Conservation (phyloP, 306 rosid species). For the Acacia acuminata region DNA sequence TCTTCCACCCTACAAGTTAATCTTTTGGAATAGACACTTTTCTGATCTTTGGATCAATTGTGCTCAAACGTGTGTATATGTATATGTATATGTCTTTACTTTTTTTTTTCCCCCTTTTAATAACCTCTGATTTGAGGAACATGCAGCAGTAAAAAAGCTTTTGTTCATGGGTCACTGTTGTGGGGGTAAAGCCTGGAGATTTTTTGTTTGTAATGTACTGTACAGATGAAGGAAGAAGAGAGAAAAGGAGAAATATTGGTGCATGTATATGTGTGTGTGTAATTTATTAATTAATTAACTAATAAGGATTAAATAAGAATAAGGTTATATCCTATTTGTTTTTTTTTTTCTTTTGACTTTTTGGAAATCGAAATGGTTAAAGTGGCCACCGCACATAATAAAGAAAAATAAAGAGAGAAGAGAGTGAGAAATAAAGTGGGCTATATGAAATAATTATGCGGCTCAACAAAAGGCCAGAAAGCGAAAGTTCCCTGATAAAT, state of each 20-base stretch:
- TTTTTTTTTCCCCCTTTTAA: background rate
- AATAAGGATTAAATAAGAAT: background rate
- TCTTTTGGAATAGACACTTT: background rate
- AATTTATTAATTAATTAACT: background rate
- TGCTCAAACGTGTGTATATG: too few species aligned
- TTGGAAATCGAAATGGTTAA: conserved; percentile 38
- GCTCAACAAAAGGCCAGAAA: conserved; percentile 60
- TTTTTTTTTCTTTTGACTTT: conserved; percentile 38
- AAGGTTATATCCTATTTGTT: conserved; percentile 16
- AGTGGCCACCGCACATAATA: conserved; percentile 34
- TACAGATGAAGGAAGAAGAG: background rate
- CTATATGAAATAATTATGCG: conserved; percentile 55
- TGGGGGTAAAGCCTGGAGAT: background rate
- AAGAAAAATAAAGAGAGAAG: conserved; percentile 13
- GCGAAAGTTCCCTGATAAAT: conserved; percentile 57
- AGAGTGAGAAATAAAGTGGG: conserved; percentile 38
- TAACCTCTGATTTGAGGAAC: background rate
- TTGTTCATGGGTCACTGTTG: background rate
- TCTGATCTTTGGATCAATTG: too few species aligned
- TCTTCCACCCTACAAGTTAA: background rate
- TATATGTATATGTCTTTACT: too few species aligned
- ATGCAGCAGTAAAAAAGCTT: background rate
- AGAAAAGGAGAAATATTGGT: background rate
- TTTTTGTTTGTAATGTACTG: background rate
- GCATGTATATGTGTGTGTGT: too few species aligned